Evolutionary conservation across 2,329 filamentous ascomycete genomes (phyloP), one percentile per base, ranked within the genome.

Genomic region (Orbilia quercus): DNA sequence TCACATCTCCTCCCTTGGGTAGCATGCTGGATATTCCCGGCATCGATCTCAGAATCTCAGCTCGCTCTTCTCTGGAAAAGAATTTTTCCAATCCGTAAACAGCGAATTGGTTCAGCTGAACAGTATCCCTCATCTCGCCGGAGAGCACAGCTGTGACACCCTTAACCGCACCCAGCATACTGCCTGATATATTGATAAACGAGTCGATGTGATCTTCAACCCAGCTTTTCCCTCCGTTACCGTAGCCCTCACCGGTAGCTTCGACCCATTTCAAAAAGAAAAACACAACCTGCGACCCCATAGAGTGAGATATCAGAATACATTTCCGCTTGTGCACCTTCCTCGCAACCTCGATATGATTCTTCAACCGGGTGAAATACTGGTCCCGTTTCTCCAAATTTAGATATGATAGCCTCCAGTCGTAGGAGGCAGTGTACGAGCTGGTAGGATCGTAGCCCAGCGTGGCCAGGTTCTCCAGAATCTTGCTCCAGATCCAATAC

Each of bases 71-170:
- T 78, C 90, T 91, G 77, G 89, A 93, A 50, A 99, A 84, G 80
- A 99, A 99, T 79, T 95, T 96, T 80, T 99, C 95, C 7, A 99
- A 85, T 0, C 95, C 95, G 78, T 98, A 98, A 0, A 99, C 94
- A 7, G 95, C 95, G 80, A 98, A 96, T 1, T 94, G 88, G 22
- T 74, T 74, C 4, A 74, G 36, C 28, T 74, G 70, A 16, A 69
- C 70, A 0, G 95, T 99, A 79, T 99, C 95, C 76, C 94, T 92
- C 95, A 99, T 99, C 81, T 99, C 95, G 28, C 95, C 95, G 0
- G 93, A 97, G 1, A 99, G 84, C 0, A 98, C 87, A 0, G 95
- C 94, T 0, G 95, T 91, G 36, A 98, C 82, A 69, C 91, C 94
- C 82, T 99, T 99, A 67, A 92, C 84, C 1, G 95, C 92, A 12